A percentile compares a stretch with the other conserved stretches of the same genome.
Conservation (phyloP, 2,329 filamentous ascomycete species). For the Fusarium metavorans region DNA sequence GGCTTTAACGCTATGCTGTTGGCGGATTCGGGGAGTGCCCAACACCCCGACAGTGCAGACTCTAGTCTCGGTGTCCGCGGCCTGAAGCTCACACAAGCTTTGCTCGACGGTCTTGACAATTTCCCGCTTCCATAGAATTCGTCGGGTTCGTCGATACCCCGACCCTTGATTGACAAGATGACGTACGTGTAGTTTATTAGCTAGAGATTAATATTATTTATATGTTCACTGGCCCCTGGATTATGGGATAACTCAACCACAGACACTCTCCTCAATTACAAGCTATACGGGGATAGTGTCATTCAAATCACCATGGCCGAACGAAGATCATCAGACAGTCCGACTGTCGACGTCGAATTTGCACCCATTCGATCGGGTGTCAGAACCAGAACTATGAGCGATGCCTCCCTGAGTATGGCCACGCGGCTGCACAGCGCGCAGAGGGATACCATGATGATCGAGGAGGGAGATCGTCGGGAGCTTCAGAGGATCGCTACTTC, state of each 20-base stretch:
- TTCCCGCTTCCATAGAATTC: background rate
- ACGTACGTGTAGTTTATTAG: background rate
- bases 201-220: background rate
- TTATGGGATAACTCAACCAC: background rate
- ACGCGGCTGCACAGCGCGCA: background rate
- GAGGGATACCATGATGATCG: conserved; percentile 3
- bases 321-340: conserved; percentile 1
- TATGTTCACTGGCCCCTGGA: background rate
- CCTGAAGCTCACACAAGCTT: background rate
- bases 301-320: background rate
- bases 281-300: background rate
- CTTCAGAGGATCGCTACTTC: conserved; percentile 1
- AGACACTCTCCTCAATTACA: background rate
- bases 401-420: background rate
- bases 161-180: background rate
- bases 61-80: background rate
- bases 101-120: background rate
- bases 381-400: background rate
- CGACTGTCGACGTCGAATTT: conserved; percentile 1
- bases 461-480: conserved; percentile 2
- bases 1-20: background rate
- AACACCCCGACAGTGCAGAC: background rate
- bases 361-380: background rate
- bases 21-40: background rate
- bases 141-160: background rate